Evolutionary conservation across 768 basidiomycete species (phyloP).

Genomic region (Megacollybia marginata): DNA sequence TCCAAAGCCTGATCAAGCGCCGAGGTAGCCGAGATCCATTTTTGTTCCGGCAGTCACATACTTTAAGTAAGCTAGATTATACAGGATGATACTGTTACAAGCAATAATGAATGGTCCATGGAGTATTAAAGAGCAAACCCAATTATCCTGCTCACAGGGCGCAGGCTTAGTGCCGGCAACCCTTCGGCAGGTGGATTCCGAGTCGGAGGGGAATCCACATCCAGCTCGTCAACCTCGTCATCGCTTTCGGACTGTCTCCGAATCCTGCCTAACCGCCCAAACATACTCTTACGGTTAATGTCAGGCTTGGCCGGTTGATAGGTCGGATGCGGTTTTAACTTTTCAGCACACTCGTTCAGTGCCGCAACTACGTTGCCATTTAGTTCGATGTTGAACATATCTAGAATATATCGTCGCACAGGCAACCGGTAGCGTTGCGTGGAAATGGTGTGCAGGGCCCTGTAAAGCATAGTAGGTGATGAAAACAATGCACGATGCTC

Average conservation of each 20-base stretch:
- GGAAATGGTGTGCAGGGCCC: conserved; percentile 82
- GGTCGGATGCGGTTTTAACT: conserved; percentile 39
- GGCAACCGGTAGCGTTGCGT: conserved; percentile 87
- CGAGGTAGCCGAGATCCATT: no score
- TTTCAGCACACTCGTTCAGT: conserved; percentile 43
- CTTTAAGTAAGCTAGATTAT: no score
- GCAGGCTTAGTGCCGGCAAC: conserved; percentile 47
- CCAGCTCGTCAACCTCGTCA: conserved; percentile 45
- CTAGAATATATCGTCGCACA: conserved; percentile 87
- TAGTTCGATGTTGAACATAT: conserved; percentile 83
- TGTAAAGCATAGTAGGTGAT: conserved; percentile 73
- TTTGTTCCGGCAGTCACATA: no score
- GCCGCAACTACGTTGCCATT: conserved; percentile 51
- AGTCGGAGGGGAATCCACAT: conserved; percentile 32
- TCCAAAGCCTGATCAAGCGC: no score
- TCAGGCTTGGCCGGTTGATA: conserved; percentile 34
- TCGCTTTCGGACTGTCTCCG: conserved; percentile 54
- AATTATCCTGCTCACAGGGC: conserved; percentile 50
- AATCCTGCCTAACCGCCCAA: conserved; percentile 44
- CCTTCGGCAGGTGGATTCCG: conserved; percentile 28
- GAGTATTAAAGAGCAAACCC: conserved; percentile 33
- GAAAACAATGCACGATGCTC: conserved; percentile 73
- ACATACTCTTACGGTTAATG: conserved; percentile 52
- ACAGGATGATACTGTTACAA: no score
- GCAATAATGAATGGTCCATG: no score